Percentiles rank a stretch among this genome's conserved stretches.
These are phyloP conservation scores for Mycena belliarum DNA, from an alignment of 768 basidiomycete species.

Conservation along the genomic window DNA sequence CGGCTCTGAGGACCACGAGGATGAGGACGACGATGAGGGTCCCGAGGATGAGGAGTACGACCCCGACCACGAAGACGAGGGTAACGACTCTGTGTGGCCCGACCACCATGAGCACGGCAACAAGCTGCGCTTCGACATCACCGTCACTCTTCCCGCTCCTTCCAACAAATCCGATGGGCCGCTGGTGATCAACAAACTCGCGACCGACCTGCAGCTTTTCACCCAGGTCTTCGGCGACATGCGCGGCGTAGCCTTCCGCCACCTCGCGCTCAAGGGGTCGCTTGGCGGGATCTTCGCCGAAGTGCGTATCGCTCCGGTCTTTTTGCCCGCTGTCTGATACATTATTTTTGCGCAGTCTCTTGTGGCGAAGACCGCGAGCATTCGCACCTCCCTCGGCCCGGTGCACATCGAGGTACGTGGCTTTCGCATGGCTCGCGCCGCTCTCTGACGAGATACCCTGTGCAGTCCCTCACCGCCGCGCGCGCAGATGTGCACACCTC, in stretches of 20 bases:
- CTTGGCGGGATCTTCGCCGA: background rate
- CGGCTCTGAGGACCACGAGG: too few relatives aligned
- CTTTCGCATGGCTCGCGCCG: too few relatives aligned
- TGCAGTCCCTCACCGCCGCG: constrained; percentile 3
- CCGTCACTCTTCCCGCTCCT: constrained; percentile 15
- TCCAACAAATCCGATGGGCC: constrained; percentile 1
- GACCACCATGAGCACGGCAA: too few relatives aligned
- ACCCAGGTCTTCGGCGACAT: constrained; percentile 10
- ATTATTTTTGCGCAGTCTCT: background rate
- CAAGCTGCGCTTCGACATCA: constrained; percentile 9
- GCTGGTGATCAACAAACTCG: background rate
- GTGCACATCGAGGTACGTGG: background rate
- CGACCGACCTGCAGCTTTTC: constrained; percentile 10
- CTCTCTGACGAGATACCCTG: too few relatives aligned
- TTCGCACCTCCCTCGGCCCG: background rate
- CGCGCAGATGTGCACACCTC: background rate
- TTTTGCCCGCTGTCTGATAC: too few relatives aligned
- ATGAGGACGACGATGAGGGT: too few relatives aligned
- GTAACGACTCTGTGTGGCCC: too few relatives aligned
- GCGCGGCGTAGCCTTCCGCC: constrained; percentile 1
- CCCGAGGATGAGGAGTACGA: too few relatives aligned
- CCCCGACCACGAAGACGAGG: too few relatives aligned
- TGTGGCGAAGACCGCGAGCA: background rate
- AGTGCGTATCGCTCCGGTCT: too few relatives aligned
- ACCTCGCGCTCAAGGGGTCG: constrained; percentile 1